phyloP scores from a whole-genome alignment of 306 rosid species.

The Dalbergia oliveri region DNA sequence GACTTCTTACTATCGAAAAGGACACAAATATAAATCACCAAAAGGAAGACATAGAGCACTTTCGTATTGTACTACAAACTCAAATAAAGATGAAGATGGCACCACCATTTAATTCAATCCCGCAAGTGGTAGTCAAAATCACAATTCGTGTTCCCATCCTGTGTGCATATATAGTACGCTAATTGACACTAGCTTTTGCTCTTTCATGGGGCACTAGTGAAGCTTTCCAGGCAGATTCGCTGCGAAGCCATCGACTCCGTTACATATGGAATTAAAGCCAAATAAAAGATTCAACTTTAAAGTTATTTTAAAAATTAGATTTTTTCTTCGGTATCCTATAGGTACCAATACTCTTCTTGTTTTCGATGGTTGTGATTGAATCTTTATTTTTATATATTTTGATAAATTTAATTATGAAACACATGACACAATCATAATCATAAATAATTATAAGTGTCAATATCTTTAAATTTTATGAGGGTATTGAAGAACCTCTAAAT shows the following conservation, averaged over 20 bases:
- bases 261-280: neutral
- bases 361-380: too few relatives aligned
- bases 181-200: neutral
- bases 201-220: slow-evolving; percentile 11
- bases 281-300: neutral
- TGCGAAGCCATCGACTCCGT: neutral
- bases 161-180: neutral
- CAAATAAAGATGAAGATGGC: neutral
- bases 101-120: neutral
- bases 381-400: too few relatives aligned
- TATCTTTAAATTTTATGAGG: too few relatives aligned
- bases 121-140: slow-evolving; percentile 24
- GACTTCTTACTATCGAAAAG: neutral
- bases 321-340: too few relatives aligned
- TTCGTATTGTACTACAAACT: neutral
- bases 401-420: too few relatives aligned
- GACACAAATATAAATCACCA: slow-evolving; percentile 16
- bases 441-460: too few relatives aligned
- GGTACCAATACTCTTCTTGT: too few relatives aligned
- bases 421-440: too few relatives aligned
- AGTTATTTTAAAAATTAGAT: too few relatives aligned
- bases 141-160: slow-evolving; percentile 27
- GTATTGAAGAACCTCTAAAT: too few relatives aligned
- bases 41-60: slow-evolving; percentile 1
- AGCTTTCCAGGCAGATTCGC: slow-evolving; percentile 31